These are phyloP conservation scores for Suillus subluteus DNA, from an alignment of 768 basidiomycete genomes.

Conservation along the genomic window DNA sequence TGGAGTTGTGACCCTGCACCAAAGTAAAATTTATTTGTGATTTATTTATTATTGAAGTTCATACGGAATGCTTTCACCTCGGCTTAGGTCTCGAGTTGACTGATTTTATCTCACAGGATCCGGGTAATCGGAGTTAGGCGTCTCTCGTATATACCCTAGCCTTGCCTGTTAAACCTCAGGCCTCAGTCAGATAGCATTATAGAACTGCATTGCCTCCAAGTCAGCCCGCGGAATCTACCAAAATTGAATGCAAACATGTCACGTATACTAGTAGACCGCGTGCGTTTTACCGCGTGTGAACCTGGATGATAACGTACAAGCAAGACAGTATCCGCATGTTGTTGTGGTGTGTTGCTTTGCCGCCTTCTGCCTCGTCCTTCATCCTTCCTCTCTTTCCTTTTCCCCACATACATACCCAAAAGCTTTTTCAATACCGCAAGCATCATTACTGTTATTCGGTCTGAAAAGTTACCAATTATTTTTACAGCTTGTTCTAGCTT, in stretches of 20 bases:
- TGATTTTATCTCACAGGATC: neutral
- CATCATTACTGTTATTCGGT: neutral
- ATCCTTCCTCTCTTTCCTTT: constrained; percentile 13
- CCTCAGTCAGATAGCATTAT: neutral
- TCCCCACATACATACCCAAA: constrained; percentile 36
- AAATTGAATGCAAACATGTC: neutral
- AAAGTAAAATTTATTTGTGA: neutral
- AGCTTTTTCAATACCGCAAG: constrained; percentile 19
- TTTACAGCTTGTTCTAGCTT: constrained; percentile 10
- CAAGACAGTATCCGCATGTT: constrained; percentile 29
- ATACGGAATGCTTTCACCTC: neutral
- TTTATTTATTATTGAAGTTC: constrained; percentile 1
- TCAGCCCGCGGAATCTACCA: neutral
- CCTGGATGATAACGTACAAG: constrained; percentile 11
- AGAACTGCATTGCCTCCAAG: neutral
- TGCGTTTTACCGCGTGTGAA: constrained; percentile 22
- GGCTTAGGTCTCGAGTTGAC: too few species aligned
- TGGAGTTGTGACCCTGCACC: neutral
- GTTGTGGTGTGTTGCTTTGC: constrained; percentile 24
- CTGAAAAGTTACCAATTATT: constrained; percentile 4
- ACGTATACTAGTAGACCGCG: neutral
- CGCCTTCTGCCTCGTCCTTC: constrained; percentile 21
- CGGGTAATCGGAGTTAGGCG: neutral
- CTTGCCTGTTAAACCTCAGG: neutral
- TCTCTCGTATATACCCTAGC: neutral